Conservation (phyloP, 768 basidiomycete species). For the Tulasnella sp. region DNA sequence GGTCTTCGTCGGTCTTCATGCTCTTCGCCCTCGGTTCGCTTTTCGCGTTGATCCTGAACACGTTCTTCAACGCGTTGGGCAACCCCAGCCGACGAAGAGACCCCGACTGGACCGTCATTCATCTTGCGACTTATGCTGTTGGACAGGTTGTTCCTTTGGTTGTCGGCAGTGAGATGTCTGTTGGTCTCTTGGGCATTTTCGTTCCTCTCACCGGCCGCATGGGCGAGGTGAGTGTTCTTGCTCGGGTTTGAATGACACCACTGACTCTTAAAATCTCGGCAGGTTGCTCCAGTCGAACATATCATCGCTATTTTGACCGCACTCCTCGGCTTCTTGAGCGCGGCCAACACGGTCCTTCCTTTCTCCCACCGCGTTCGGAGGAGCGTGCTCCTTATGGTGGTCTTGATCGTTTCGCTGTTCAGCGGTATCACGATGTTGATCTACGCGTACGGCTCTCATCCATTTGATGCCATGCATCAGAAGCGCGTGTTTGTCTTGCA, state of each 20-base stretch:
- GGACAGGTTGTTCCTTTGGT: constrained; percentile 46
- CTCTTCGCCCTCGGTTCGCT: constrained; percentile 48
- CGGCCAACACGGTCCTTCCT: constrained; percentile 48
- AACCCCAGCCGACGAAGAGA: neutral
- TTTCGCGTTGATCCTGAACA: constrained; percentile 43
- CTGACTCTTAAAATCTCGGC: neutral
- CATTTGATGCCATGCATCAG: constrained; percentile 80
- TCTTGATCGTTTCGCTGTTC: constrained; percentile 36
- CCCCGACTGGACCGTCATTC: constrained; percentile 16
- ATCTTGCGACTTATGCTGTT: constrained; percentile 51
- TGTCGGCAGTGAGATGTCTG: constrained; percentile 44
- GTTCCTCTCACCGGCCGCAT: constrained; percentile 86
- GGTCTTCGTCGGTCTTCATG: constrained; percentile 68
- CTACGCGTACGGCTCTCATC: constrained; percentile 35
- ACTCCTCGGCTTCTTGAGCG: constrained; percentile 39
- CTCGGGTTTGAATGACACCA: neutral
- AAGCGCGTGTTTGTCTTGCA: constrained; percentile 77
- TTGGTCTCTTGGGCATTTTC: constrained; percentile 70
- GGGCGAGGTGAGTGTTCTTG: constrained; percentile 33
- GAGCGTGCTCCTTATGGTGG: constrained; percentile 26
- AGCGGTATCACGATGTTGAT: constrained; percentile 44
- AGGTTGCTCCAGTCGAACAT: constrained; percentile 75
- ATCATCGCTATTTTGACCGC: constrained; percentile 74
- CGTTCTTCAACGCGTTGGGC: constrained; percentile 25
- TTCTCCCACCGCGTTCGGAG: constrained; percentile 63